Evolutionary conservation across 176 grass and related monocot genomes (phyloP), one percentile per base, ranked within the genome.

Genomic region (Cymbopogon citratus): DNA sequence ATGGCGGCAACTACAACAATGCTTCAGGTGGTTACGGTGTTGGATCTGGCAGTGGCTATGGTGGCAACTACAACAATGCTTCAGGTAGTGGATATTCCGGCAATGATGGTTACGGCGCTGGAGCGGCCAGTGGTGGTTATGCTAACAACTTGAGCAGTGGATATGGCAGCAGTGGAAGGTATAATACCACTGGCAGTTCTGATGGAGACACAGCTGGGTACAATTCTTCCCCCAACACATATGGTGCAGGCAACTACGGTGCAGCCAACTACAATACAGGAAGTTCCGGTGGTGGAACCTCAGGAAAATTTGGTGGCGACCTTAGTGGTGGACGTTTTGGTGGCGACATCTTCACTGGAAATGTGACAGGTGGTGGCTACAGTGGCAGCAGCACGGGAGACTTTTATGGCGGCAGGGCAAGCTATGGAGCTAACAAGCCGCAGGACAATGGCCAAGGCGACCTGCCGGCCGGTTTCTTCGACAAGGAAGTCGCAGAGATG

Each of bases 381-480:
- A 43, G 61, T 71, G 43, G 65, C 40, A 34, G 60, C 14, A 43
- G 24, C 25, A 29, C 51, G 0, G 41, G 52, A 28, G 54, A 71
- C 15, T 87, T 76, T 60, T 77, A 71, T 14, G 56, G 36, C 2
- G 9, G n/a, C 0, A 51, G 59, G 7, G 25, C 14, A 41, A 62
- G 68, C 60, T 82, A 57, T 65, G 78, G 31, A 19, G 28, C 65
- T 40, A 80, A 76, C 76, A 63, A 80, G 51, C 75, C 70, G 11
- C 82, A 89, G 29, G 85, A 66, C 75, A 87, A 84, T 71, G 84
- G 75, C 79, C 78, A 86, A 65, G 85, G 86, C 43, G 85, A 90
- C 29, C 75, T 84, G 27, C 49, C 90, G 8, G 86, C 72, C 27
- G 86, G 80, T 6, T 88, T 66, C 66, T 85, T 91, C 10, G 87